Evolutionary conservation across 805 yeast genomes (phyloP), one percentile per base, ranked within the genome.

Genomic region (Starmerella sp.): DNA sequence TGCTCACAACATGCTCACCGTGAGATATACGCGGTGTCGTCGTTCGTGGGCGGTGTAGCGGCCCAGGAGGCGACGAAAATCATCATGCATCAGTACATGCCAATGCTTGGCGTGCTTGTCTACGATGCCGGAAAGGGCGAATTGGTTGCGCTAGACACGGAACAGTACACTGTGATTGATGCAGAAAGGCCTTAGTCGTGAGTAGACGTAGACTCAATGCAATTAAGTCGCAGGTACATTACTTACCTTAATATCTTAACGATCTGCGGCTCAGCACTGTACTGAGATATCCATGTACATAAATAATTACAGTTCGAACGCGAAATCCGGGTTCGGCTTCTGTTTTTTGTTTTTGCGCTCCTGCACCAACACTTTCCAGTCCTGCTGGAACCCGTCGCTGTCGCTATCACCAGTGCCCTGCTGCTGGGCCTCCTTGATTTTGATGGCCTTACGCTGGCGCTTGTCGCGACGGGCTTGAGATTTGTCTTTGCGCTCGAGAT

Each of bases 351-450:
- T 80, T 66, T 87, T 90, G 57, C 76, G 81, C 48, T 77, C 77
- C 58, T 79, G 71, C 1, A 91, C 84, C 29, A 83, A 64, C 34
- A 84, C 90, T 69, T 93, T 93, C 98, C 97, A 93, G 69, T 93
- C 97, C 43, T 73, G 77, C 52, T 75, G 78, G 2, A 70, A 69
- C 7, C 38, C 56, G 14, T 54, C 60, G 37, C 54, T 47, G 51
- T 77, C 83, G 45, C 63, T 67, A n/a, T 62, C 64, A 4, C 66
- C 71, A 22, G 66, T 69, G 13, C 57, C 63, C 30, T 71, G 74
- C 5, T 68, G 73, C 9, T 75, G 38, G 7, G 48, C 50, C 35
- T 45, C 73, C 15, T 74, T 71, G 36, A 75, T 78, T 34, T 70
- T 73, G 15, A 63, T 77, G 1, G 85, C 88, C 61, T 81, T 78